Conservation (phyloP, 2,329 filamentous ascomycete species). For the Orbilia ellipsospora region DNA sequence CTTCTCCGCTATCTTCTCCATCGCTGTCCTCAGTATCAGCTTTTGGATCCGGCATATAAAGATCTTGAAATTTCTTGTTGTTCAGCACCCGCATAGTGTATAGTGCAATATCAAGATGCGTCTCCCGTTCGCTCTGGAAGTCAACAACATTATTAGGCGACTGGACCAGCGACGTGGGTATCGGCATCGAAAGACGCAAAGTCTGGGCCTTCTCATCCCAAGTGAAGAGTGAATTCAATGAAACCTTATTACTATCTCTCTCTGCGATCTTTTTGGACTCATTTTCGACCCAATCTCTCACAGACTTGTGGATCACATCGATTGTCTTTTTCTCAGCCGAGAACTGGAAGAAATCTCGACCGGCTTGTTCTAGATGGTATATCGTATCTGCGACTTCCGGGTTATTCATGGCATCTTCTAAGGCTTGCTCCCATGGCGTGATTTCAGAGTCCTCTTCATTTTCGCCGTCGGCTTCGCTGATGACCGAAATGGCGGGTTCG, state of each 20-base stretch:
- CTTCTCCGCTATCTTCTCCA: not conserved
- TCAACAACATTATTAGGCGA: conserved; percentile 35
- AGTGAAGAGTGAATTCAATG: conserved; percentile 37
- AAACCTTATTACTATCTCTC: conserved; percentile 37
- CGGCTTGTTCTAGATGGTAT: conserved; percentile 52
- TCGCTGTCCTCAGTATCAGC: not conserved
- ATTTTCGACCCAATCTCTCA: conserved; percentile 53
- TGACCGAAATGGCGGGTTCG: conserved; percentile 32
- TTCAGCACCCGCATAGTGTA: conserved; percentile 39
- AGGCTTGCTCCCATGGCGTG: conserved; percentile 21
- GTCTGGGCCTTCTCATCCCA: conserved; percentile 49
- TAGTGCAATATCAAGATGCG: conserved; percentile 40
- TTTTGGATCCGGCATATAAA: conserved; percentile 30
- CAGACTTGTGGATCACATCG: conserved; percentile 53
- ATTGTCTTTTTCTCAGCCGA: conserved; percentile 44
- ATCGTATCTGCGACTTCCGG: conserved; percentile 52
- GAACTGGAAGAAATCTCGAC: conserved; percentile 51
- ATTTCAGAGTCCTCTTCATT: conserved; percentile 12
- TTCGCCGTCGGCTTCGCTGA: conserved; percentile 7
- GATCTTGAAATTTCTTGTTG: conserved; percentile 36
- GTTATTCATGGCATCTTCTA: conserved; percentile 38
- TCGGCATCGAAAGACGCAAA: conserved; percentile 41
- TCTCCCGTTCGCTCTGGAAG: conserved; percentile 49
- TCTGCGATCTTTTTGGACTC: conserved; percentile 36
- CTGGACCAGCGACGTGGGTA: conserved; percentile 35